Evolutionary conservation across 1,139 yeast species (phyloP), one percentile per base, ranked within the genome.

Genomic region (Nadsonia commutata): DNA sequence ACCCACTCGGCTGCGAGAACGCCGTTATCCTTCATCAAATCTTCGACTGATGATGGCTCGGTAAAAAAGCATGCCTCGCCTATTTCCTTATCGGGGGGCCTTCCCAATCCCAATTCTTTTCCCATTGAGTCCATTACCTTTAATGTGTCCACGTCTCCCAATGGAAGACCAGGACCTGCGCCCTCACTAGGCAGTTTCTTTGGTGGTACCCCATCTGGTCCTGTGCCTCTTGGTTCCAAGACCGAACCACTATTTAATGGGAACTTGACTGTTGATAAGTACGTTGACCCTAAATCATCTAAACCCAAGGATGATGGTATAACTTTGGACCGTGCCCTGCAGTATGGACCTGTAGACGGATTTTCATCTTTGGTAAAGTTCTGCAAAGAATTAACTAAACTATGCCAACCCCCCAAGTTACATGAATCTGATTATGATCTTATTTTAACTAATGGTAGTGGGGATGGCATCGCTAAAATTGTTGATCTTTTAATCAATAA

Each of bases 331-430:
- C 72, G 83, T 56, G 76, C 90, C n/a, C 70, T 86, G 57, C 95
- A 86, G 63, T 86, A 86, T 61, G 95, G 95, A 41, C 64, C 59
- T 59, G 79, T 93, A 42, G 77, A 75, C 49, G 95, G 95, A 45
- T 80, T 76, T 45, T 75, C 79, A 1, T 90, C 81, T 55, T 56
- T 85, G 43, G 56, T 75, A 44, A 56, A 64, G 1, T 86, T 81
- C 64, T 59, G 84, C 51, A 75, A 66, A 56, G 78, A 78, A 46
- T 88, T 82, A 63, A 80, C 85, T 40, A 64, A 72, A 48, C 49
- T 70, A 43, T 86, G 66, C 46, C 57, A 58, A 16, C 60, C 70
- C 44, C 68, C 74, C 31, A 76, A 76, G 52, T 62, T 64, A 13
- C 78, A 75, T 56, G 78, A 85, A 67, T 72, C 70, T 49, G 74